Evolutionary conservation across 805 yeast genomes (phyloP), one percentile per base, ranked within the genome.

Genomic region (Candida stauntonica): DNA sequence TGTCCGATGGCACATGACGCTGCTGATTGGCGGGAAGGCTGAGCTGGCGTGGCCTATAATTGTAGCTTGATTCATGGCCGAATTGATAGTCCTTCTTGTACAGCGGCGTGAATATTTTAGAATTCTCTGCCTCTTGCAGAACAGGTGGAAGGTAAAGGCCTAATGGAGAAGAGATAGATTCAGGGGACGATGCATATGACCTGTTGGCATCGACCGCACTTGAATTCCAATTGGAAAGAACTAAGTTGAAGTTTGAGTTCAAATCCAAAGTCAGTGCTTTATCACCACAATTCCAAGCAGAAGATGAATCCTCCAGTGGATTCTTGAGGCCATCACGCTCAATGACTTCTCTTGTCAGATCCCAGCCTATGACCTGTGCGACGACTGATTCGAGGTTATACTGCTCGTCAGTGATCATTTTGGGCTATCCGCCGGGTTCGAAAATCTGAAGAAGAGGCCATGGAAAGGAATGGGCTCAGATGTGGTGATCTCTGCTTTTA

Each of bases 181-280:
- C 38, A n/a, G 38, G 36, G 19, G 43, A 26, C 5, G 34, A 16
- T n/a, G 35, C 38, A 23, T 26, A 14, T 8, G 26, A 18, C 39
- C 18, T 36, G 33, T 41, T 41, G 28, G 38, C n/a, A 14, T 29
- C 26, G 20, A 29, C 24, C 5, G 45, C 40, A 21, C 41, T 38
- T 4, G 34, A 17, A 14, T 38, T 39, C 50, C 50, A 48, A 17
- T 36, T 42, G 14, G 49, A 42, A 29, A 28, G 18, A 9, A 42
- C 38, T 30, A 48, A 33, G 39, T 47, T 47, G 36, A 47, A 42
- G 36, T 41, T 45, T 11, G 51, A 47, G 33, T 48, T 48, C 29
- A 46, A 17, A 27, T 43, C 39, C 5, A 43, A 31, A 2, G 28
- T 5, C 11, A 19, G 19, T n/a, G 34, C 36, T 5, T 20, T 21